These are phyloP conservation scores for Solanum aculeatissimum DNA, from an alignment of 305 asterid species.

Conservation along the genomic window DNA sequence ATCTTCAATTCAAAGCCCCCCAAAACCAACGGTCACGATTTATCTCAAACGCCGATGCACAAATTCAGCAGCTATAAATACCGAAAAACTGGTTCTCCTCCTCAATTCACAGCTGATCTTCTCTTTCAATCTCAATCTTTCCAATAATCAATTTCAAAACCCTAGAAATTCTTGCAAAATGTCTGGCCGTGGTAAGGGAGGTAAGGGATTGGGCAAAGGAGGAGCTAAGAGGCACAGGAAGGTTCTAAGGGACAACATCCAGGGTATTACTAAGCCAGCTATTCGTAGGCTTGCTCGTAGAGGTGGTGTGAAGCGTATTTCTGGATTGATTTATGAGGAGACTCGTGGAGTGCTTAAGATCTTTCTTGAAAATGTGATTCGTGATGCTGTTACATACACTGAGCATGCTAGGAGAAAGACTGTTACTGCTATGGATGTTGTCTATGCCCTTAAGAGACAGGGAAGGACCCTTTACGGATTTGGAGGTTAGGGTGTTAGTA, in stretches of 20 bases:
- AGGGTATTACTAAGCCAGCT: constrained; percentile 32
- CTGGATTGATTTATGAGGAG: constrained; percentile 28
- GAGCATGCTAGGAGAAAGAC: constrained; percentile 33
- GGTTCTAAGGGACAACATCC: constrained; percentile 25
- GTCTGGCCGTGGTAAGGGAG: constrained; percentile 32
- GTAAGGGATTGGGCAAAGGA: constrained; percentile 33
- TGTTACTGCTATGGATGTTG: constrained; percentile 37
- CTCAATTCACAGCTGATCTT: not conserved
- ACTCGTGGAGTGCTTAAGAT: constrained; percentile 28
- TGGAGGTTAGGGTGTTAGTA: constrained; percentile 16
- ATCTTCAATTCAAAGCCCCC: not conserved
- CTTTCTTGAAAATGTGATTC: constrained; percentile 26
- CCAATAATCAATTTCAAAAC: not conserved
- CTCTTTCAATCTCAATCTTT: no score
- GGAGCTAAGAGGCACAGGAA: constrained; percentile 35
- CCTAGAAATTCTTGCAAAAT: not conserved
- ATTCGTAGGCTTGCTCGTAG: constrained; percentile 28
- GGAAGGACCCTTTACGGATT: constrained; percentile 34
- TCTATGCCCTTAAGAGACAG: constrained; percentile 27
- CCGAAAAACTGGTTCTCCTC: no score
- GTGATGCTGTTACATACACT: constrained; percentile 30
- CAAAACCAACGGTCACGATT: not conserved
- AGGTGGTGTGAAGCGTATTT: constrained; percentile 31
- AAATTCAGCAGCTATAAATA: not conserved
- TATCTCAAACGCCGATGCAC: not conserved